Percentiles rank a stretch among this genome's conserved stretches.
These are phyloP conservation scores for Coemansia sp. DNA, from an alignment of 192 early-diverging fungal genomes.

Conservation along the genomic window DNA sequence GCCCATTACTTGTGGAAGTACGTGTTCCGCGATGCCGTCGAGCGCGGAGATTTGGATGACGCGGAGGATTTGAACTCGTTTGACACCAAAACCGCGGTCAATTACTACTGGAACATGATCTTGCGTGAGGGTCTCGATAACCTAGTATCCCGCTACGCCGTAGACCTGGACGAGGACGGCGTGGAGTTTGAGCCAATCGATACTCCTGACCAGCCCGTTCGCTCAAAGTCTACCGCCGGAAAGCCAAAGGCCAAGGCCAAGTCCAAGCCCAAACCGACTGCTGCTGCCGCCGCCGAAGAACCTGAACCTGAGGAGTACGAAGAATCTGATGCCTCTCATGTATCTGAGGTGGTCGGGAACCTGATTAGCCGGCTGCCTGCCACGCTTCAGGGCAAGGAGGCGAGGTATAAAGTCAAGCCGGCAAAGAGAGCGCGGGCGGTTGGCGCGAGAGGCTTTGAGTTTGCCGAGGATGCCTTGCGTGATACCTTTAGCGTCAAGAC, in stretches of 20 bases:
- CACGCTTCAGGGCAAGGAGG: constrained; percentile 23
- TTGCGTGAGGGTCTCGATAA: constrained; percentile 9
- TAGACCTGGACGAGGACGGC: constrained; percentile 13
- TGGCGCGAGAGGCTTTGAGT: constrained; percentile 1
- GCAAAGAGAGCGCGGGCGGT: not conserved
- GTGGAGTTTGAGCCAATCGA: not conserved
- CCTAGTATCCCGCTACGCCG: constrained; percentile 22
- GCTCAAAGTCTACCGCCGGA: not conserved
- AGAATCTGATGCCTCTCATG: not conserved
- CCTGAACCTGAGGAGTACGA: not conserved
- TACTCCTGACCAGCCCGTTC: not conserved
- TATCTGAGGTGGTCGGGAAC: not conserved
- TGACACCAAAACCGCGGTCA: constrained; percentile 15
- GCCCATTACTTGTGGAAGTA: constrained; percentile 26
- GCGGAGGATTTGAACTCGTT: constrained; percentile 20
- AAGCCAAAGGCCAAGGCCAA: too few relatives aligned
- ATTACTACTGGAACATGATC: constrained; percentile 24
- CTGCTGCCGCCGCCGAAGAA: too few relatives aligned
- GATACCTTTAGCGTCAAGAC: not conserved
- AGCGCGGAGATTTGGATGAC: constrained; percentile 18
- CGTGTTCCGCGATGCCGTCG: constrained; percentile 37
- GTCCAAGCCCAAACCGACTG: not conserved
- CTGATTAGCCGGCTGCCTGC: constrained; percentile 16
- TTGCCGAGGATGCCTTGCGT: constrained; percentile 25
- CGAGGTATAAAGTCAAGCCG: constrained; percentile 7